Conservation (phyloP, 768 basidiomycete species). For the Pleurotus tuoliensis region DNA sequence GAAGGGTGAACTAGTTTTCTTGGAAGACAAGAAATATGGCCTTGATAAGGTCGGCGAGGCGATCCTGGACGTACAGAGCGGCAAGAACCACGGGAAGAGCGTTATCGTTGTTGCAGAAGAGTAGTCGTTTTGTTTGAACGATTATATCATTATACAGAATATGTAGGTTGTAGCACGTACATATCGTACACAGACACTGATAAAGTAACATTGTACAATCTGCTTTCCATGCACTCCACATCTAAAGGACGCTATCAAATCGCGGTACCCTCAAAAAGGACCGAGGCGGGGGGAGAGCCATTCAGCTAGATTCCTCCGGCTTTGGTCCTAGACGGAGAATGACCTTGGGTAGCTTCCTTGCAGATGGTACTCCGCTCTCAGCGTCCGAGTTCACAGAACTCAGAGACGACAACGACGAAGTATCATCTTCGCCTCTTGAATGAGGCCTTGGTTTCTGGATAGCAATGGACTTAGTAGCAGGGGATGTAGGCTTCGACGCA, state of each 20-base stretch:
- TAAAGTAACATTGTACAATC: too few relatives aligned
- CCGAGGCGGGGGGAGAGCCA: too few relatives aligned
- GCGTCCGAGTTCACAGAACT: neutral
- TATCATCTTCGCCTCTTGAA: neutral
- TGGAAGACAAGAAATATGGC: constrained; percentile 42
- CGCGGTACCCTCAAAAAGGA: too few relatives aligned
- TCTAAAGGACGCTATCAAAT: too few relatives aligned
- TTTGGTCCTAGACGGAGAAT: constrained; percentile 28
- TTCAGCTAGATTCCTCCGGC: neutral
- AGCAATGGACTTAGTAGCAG: neutral
- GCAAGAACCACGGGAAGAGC: constrained; percentile 1
- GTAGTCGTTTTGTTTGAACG: neutral
- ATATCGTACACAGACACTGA: too few relatives aligned
- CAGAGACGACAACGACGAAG: neutral
- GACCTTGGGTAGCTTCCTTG: constrained; percentile 28
- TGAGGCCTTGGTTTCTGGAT: too few relatives aligned
- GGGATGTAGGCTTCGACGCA: constrained; percentile 7
- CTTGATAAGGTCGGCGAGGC: constrained; percentile 34
- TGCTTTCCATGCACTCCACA: too few relatives aligned
- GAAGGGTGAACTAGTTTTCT: constrained; percentile 42
- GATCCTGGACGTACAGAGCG: constrained; percentile 16
- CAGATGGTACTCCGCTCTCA: neutral
- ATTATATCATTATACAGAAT: too few relatives aligned
- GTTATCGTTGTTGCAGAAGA: constrained; percentile 5
- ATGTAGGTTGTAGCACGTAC: too few relatives aligned